Evolutionary conservation across 208 protist species (phyloP).

Genomic region (Endotrypanum monterogeii): DNA sequence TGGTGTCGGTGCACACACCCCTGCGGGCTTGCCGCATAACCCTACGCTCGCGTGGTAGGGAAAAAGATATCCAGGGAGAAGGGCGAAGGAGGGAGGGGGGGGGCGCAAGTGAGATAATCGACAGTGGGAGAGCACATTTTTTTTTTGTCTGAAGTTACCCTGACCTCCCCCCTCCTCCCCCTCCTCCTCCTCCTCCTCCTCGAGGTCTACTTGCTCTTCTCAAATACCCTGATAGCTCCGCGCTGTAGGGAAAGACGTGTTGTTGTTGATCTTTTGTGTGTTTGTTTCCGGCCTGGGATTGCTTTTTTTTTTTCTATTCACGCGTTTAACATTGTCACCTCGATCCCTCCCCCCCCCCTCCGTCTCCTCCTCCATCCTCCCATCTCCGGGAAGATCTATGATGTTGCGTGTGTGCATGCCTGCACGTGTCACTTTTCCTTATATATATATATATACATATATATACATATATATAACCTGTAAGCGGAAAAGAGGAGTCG

Average conservation of each 20-base stretch:
- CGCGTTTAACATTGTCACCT: background rate
- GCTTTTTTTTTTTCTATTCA: too few species aligned
- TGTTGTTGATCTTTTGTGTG: background rate
- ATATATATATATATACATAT: too few species aligned
- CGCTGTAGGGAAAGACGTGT: background rate
- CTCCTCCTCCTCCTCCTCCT: background rate
- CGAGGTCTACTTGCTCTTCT: background rate
- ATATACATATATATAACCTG: too few species aligned
- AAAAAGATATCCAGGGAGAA: too few species aligned
- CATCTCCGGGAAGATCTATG: too few species aligned
- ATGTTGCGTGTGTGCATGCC: too few species aligned
- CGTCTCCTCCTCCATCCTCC: background rate
- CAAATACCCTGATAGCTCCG: background rate
- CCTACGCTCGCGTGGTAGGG: background rate
- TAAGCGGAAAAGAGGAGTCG: too few species aligned
- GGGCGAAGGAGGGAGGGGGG: background rate
- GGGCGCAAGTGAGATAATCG: background rate
- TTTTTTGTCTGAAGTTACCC: background rate
- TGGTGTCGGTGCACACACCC: background rate
- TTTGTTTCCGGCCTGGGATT: background rate
- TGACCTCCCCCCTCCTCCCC: background rate
- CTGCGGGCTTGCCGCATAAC: background rate
- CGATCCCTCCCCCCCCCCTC: constrained; percentile 1
- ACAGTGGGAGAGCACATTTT: background rate
- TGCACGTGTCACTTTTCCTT: too few species aligned